phyloP scores from a whole-genome alignment of 164 flowering plant species.

The Vitis rupestris region DNA sequence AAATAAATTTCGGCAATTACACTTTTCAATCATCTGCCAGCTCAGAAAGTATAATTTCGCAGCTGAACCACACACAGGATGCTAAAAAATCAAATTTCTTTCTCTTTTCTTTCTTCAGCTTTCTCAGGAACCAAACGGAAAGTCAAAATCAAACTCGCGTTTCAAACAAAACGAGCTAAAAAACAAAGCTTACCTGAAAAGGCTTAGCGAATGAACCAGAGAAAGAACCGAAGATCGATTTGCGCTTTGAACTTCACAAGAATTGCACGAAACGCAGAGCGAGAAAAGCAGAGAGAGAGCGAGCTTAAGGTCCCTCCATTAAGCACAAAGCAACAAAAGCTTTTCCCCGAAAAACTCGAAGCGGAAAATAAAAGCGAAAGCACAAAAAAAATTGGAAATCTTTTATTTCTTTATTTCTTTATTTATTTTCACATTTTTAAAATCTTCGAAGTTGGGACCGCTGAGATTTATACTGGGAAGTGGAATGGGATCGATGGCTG shows the following conservation, averaged over 20 bases:
- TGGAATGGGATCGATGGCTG: constrained; percentile 1
- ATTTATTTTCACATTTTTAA: too few species aligned
- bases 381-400: neutral
- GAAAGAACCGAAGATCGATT: constrained; percentile 3
- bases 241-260: neutral
- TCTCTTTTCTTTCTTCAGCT: neutral
- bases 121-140: constrained; percentile 1
- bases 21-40: too few species aligned
- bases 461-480: constrained; percentile 8
- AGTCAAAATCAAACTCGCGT: neutral
- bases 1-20: too few species aligned
- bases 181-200: constrained; percentile 8
- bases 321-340: constrained; percentile 48
- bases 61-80: too few species aligned
- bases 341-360: constrained; percentile 31
- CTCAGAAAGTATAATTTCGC: too few species aligned
- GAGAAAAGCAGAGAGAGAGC: constrained; percentile 15
- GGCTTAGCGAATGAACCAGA: constrained; percentile 1
- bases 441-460: neutral
- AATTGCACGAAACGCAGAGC: constrained; percentile 16
- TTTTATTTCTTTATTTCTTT: neutral
- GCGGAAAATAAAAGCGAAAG: constrained; percentile 13
- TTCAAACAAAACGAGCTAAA: neutral
- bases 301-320: constrained; percentile 57
- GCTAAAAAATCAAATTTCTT: neutral